Evolutionary conservation across 768 basidiomycete genomes (phyloP).

Genomic region (Naganishia randhawae): DNA sequence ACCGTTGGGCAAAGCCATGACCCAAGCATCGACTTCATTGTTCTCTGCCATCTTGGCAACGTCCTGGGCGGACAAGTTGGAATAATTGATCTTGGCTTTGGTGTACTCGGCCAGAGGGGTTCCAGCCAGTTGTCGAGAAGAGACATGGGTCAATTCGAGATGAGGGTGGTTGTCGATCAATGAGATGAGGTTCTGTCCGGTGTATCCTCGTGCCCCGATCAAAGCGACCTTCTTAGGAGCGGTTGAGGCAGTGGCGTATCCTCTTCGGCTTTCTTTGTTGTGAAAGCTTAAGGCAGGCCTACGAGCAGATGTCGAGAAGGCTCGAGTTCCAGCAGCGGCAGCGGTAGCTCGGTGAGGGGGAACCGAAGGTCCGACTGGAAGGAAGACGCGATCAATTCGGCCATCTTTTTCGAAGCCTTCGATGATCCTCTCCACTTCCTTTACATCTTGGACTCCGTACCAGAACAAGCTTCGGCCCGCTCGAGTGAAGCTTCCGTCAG

Average conservation of each 20-base stretch:
- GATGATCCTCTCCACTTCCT: conserved; percentile 83
- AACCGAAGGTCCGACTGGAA: conserved; percentile 63
- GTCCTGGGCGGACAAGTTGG: conserved; percentile 71
- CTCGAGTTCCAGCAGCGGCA: conserved; percentile 57
- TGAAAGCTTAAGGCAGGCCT: conserved; percentile 32
- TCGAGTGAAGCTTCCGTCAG: conserved; percentile 94
- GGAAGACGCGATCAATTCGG: conserved; percentile 79
- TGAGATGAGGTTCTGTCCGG: conserved; percentile 83
- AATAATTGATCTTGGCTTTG: conserved; percentile 69
- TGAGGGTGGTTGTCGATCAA: conserved; percentile 85
- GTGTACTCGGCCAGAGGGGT: conserved; percentile 72
- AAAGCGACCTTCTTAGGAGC: conserved; percentile 85
- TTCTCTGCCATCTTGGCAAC: conserved; percentile 84
- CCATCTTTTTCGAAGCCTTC: conserved; percentile 61
- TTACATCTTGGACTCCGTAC: conserved; percentile 89
- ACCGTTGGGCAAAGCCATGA: conserved; percentile 98
- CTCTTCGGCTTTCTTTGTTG: conserved; percentile 56
- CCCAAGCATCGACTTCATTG: conserved; percentile 93
- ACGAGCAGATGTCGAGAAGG: conserved; percentile 51
- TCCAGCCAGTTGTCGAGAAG: conserved; percentile 89
- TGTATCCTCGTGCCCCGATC: conserved; percentile 93
- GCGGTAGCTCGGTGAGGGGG: conserved; percentile 47
- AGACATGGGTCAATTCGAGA: conserved; percentile 87
- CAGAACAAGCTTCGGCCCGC: conserved; percentile 93
- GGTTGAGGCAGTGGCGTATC: conserved; percentile 71